phyloP scores from a whole-genome alignment of 2,329 filamentous ascomycete species.

The Fusarium sarcochroum region DNA sequence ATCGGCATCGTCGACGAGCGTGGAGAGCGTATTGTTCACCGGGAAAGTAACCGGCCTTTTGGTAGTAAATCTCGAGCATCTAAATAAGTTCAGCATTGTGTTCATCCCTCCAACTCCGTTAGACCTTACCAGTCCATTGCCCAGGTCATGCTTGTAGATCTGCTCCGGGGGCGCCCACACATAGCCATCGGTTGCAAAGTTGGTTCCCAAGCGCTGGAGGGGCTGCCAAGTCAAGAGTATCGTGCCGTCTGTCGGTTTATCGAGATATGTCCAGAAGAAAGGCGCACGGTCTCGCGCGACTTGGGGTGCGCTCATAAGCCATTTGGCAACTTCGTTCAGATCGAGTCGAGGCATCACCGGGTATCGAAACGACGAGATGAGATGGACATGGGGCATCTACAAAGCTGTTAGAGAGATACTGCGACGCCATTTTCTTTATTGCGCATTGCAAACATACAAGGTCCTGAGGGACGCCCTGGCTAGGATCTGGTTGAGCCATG shows the following conservation, averaged over 20 bases:
- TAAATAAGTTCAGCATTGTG: conserved; percentile 54
- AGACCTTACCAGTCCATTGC: conserved; percentile 68
- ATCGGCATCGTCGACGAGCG: conserved; percentile 86
- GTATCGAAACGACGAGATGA: conserved; percentile 87
- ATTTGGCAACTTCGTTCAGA: conserved; percentile 83
- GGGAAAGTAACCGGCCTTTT: conserved; percentile 84
- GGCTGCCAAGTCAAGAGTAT: conserved; percentile 93
- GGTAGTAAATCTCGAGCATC: conserved; percentile 90
- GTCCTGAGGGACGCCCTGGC: conserved; percentile 59
- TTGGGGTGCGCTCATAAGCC: conserved; percentile 85
- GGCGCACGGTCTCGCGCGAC: conserved; percentile 87
- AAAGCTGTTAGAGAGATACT: conserved; percentile 36
- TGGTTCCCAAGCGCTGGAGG: conserved; percentile 75
- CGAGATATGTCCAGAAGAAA: conserved; percentile 94
- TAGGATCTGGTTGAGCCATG: conserved; percentile 60
- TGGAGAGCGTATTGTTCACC: conserved; percentile 83
- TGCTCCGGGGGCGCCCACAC: conserved; percentile 89
- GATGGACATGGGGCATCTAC: conserved; percentile 89
- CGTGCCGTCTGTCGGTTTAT: conserved; percentile 84
- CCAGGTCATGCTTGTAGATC: conserved; percentile 79
- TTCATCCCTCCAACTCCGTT: neutral
- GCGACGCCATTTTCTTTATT: conserved; percentile 1
- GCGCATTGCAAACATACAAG: conserved; percentile 52
- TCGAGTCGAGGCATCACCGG: conserved; percentile 79
- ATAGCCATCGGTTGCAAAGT: conserved; percentile 92